A percentile compares a stretch with the other conserved stretches of the same genome.
phyloP scores from a whole-genome alignment of 2,329 filamentous ascomycete species.

The Penicillium hordei region DNA sequence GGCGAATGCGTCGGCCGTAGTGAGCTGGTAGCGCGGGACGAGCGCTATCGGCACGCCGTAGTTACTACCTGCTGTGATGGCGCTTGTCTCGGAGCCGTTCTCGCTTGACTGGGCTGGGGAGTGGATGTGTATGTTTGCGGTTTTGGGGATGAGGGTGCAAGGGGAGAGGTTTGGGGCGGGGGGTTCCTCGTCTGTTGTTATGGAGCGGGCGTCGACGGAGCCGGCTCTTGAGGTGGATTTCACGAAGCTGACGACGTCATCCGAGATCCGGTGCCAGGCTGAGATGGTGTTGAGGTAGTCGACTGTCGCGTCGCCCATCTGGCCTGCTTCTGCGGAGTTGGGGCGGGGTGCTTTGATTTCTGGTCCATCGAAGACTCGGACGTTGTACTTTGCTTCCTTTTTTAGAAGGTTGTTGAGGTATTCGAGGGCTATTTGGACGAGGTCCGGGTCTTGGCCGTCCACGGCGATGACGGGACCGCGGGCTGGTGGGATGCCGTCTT shows the following conservation, averaged over 20 bases:
- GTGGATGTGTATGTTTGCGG: conserved; percentile 30
- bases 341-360: conserved; percentile 28
- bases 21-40: conserved; percentile 76
- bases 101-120: conserved; percentile 33
- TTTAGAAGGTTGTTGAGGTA: conserved; percentile 59
- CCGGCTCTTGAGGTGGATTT: conserved; percentile 33
- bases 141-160: conserved; percentile 34
- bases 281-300: conserved; percentile 67
- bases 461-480: conserved; percentile 81
- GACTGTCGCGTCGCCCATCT: conserved; percentile 49
- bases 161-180: conserved; percentile 31
- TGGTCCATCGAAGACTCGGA: conserved; percentile 52
- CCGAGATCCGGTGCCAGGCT: conserved; percentile 73
- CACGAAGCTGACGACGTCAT: conserved; percentile 65
- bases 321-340: conserved; percentile 25
- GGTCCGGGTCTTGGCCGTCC: conserved; percentile 68
- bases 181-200: conserved; percentile 20
- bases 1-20: conserved; percentile 73
- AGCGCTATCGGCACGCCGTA: conserved; percentile 66
- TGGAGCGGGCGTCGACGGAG: conserved; percentile 14
- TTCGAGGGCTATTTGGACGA: conserved; percentile 64
- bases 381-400: conserved; percentile 53
- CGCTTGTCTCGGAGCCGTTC: conserved; percentile 26
- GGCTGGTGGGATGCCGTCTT: conserved; percentile 35
- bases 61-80: conserved; percentile 16